Conservation (phyloP, 495 filamentous ascomycete species). For the Podospora appendiculata region DNA sequence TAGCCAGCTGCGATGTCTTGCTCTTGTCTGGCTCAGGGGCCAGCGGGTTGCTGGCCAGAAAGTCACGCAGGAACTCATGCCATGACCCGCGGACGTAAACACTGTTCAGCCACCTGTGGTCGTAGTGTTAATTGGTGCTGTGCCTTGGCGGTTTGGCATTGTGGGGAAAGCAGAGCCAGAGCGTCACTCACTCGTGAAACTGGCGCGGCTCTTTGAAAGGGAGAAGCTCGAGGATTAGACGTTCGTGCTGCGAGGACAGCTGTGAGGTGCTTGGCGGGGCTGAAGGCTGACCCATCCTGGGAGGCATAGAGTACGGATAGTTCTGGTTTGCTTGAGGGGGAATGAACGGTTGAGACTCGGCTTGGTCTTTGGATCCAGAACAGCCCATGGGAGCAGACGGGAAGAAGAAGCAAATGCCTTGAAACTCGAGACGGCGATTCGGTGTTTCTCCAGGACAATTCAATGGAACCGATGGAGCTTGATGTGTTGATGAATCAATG, state of each 20-base stretch:
- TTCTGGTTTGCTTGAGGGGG: no score
- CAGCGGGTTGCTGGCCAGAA: conserved; percentile 8
- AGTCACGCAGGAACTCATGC: conserved; percentile 22
- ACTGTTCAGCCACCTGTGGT: conserved; percentile 15
- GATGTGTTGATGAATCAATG: no score
- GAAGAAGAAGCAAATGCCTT: no score
- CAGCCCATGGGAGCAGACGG: no score
- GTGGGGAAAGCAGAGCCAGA: no score
- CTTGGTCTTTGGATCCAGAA: no score
- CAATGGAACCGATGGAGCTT: no score
- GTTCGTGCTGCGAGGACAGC: conserved; percentile 20
- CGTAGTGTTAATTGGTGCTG: neutral
- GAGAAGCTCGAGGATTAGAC: conserved; percentile 25
- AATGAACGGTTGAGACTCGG: no score
- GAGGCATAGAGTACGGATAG: neutral
- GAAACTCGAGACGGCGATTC: no score
- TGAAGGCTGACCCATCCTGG: conserved; percentile 12
- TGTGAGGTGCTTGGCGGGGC: neutral
- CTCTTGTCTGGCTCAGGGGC: conserved; percentile 22
- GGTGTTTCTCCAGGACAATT: no score
- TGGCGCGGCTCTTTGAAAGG: conserved; percentile 17
- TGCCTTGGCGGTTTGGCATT: no score
- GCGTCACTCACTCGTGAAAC: conserved; percentile 23
- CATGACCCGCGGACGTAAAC: conserved; percentile 22
- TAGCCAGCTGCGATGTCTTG: conserved; percentile 11